Conservation (phyloP, 208 protist genomes). For the Leishmania mexicana region DNA sequence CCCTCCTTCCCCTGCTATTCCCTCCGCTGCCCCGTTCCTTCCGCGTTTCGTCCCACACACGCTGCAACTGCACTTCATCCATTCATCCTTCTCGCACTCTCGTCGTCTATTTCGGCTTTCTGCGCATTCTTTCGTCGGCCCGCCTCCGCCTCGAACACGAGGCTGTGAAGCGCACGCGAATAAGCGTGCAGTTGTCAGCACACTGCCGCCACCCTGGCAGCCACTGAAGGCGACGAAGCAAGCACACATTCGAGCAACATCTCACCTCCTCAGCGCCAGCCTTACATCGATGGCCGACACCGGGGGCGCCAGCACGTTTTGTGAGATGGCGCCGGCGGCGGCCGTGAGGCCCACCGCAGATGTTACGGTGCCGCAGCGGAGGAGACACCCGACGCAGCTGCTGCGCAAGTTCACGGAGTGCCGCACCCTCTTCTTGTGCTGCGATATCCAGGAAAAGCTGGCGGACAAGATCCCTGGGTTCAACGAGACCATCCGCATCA, state of each 20-base stretch:
- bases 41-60: not conserved
- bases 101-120: not conserved
- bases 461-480: conserved; percentile 44
- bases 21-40: not conserved
- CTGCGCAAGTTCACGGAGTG: conserved; percentile 19
- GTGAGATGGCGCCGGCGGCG: not conserved
- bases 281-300: not conserved
- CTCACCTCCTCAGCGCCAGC: not conserved
- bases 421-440: conserved; percentile 76
- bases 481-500: conserved; percentile 45
- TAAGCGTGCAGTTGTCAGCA: not conserved
- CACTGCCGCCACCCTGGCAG: not conserved
- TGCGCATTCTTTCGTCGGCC: not conserved
- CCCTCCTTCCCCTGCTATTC: too few species aligned
- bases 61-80: not conserved
- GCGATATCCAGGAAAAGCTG: conserved; percentile 81
- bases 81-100: not conserved
- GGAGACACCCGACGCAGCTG: not conserved
- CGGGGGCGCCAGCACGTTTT: not conserved
- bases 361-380: conserved; percentile 17
- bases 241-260: not conserved
- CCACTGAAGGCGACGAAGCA: not conserved
- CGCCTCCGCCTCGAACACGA: too few species aligned
- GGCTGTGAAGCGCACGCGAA: not conserved
- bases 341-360: not conserved